Evolutionary conservation across 208 protist genomes (phyloP), one percentile per base, ranked within the genome.

Genomic region (Leishmania aethiopica): DNA sequence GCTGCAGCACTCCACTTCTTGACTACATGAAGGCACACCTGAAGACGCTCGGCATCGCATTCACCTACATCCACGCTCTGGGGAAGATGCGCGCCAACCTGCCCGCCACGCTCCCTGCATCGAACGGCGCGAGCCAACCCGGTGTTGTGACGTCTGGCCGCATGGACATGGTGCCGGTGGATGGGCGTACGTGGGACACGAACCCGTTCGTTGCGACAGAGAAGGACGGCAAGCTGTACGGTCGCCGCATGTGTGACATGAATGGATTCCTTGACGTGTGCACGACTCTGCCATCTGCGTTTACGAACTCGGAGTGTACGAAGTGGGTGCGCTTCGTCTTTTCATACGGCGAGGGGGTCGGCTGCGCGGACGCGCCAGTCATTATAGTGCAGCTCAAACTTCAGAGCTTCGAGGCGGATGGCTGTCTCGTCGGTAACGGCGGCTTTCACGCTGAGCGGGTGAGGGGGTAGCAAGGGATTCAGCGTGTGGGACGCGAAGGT

Each of bases 131-230:
- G 49, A 88, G 84, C 70, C 83, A 87, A 28, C 87, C 85, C 81
- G 84, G 85, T 45, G 86, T 90, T 72, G 84, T 88, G 51, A 60
- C 90, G 74, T 88, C 81, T 37, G 88, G 86, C 59, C 86, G 88
- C 83, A 91, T 78, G 28, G 85, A 91, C 71, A 81, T 88, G 47
- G 83, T 91, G 78, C 86, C 88, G 76, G 88, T 89, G 77, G 84
- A 77, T 42, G 83, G 83, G 35, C 88, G 88, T 84, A 75, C 85
- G 83, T 89, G 88, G 88, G 82, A 86, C 78, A 88, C 22, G 70
- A 86, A 86, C 79, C 84, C 82, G 28, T 90, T 92, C 53, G 76
- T 59, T 45, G 22, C 87, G 80, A 78, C 83, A 62, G 89, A 90
- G 79, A 80, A 81, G 57, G 83, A 87, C 57, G 83, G 81, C 73